phyloP scores from a whole-genome alignment of 1,284 basidiomycete species.

The Somion occarium region DNA sequence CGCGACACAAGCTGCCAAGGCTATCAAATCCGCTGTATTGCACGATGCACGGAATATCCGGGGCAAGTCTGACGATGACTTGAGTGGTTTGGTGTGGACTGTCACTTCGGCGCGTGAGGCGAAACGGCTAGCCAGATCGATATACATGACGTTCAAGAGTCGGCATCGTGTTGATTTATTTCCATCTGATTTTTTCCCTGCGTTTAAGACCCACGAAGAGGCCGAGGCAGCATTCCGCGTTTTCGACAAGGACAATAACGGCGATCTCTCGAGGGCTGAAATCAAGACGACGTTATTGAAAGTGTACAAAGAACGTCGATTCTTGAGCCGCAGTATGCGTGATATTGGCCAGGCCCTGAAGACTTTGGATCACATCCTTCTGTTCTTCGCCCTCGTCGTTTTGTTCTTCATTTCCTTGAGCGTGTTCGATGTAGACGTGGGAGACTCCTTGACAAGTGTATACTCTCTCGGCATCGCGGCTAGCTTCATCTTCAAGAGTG shows the following conservation, averaged over 20 bases:
- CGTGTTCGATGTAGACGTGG: slow-evolving; percentile 62
- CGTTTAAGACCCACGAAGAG: slow-evolving; percentile 52
- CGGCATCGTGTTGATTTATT: slow-evolving; percentile 56
- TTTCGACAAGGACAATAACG: slow-evolving; percentile 74
- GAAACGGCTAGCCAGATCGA: slow-evolving; percentile 68
- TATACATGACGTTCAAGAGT: slow-evolving; percentile 61
- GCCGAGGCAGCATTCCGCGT: slow-evolving; percentile 69
- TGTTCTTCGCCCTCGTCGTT: slow-evolving; percentile 57
- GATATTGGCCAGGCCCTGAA: slow-evolving; percentile 63
- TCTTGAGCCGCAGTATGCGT: slow-evolving; percentile 66
- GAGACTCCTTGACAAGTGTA: slow-evolving; percentile 58
- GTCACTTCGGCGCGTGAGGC: slow-evolving; percentile 57
- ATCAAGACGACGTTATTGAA: slow-evolving; percentile 68
- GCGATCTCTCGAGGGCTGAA: slow-evolving; percentile 74
- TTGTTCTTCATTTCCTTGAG: slow-evolving; percentile 71
- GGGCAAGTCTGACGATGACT: slow-evolving; percentile 38
- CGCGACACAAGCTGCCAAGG: slow-evolving; percentile 56
- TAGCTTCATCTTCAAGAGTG: slow-evolving; percentile 73
- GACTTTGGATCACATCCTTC: slow-evolving; percentile 57
- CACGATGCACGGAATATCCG: slow-evolving; percentile 71
- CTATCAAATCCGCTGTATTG: slow-evolving; percentile 60
- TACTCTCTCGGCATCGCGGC: slow-evolving; percentile 65
- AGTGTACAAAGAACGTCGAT: slow-evolving; percentile 74
- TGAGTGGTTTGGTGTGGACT: slow-evolving; percentile 42
- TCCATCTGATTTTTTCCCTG: slow-evolving; percentile 66